These are phyloP conservation scores for Pleurotus cornucopiae DNA, from an alignment of 768 basidiomycete species.

Conservation along the genomic window DNA sequence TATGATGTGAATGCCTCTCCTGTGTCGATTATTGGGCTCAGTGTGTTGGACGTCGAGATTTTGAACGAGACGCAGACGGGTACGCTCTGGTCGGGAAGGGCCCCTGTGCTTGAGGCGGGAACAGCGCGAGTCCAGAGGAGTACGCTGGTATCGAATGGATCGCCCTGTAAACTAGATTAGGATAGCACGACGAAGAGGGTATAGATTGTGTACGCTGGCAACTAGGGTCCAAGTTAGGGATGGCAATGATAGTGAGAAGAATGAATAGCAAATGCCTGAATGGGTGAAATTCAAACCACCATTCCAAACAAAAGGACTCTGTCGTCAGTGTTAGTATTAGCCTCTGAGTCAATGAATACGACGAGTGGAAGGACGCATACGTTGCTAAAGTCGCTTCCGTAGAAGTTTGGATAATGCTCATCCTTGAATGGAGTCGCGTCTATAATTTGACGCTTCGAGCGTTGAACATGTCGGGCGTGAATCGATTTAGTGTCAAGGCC, in stretches of 20 bases:
- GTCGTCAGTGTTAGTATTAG: not conserved
- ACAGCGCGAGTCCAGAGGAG: conserved; percentile 58
- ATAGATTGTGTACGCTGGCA: conserved; percentile 32
- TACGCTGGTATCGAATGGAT: conserved; percentile 51
- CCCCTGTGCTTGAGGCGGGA: conserved; percentile 25
- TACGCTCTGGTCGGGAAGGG: conserved; percentile 43
- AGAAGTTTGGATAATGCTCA: conserved; percentile 46
- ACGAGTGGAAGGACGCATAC: too few relatives aligned
- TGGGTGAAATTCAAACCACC: conserved; percentile 50
- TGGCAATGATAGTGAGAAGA: not conserved
- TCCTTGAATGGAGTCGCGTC: conserved; percentile 35
- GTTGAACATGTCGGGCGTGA: conserved; percentile 30
- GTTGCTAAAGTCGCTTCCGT: conserved; percentile 43
- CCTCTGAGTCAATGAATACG: too few relatives aligned
- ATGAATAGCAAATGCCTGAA: conserved; percentile 24
- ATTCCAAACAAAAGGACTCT: conserved; percentile 43
- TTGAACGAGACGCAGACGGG: conserved; percentile 50
- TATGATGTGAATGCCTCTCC: conserved; percentile 52
- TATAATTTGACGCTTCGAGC: conserved; percentile 28
- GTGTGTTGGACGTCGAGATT: conserved; percentile 31
- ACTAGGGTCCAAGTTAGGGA: conserved; percentile 20
- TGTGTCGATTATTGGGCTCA: conserved; percentile 31
- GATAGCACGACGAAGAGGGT: too few relatives aligned
- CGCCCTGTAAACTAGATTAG: conserved; percentile 29
- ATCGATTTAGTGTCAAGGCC: conserved; percentile 32